A percentile compares a stretch with the other conserved stretches of the same genome.
Evolutionary conservation across 2,329 filamentous ascomycete species (phyloP).

Genomic region (Penicillium aurantiogriseum): DNA sequence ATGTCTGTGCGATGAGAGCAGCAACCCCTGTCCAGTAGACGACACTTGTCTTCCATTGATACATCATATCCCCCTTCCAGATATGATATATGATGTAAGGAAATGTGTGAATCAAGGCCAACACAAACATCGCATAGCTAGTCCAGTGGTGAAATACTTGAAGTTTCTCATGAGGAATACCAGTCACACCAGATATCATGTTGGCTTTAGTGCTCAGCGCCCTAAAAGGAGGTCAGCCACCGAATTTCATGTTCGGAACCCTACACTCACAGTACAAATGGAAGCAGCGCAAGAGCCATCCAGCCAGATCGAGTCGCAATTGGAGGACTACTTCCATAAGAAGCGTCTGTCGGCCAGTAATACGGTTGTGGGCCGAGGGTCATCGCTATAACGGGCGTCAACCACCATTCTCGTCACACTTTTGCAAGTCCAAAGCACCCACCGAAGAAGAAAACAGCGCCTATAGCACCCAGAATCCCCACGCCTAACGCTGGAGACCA

Average conservation of each 20-base stretch:
- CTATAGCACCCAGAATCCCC: conserved; percentile 41
- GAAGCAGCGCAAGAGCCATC: conserved; percentile 53
- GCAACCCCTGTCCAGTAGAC: conserved; percentile 58
- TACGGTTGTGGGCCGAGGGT: conserved; percentile 53
- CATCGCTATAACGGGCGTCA: conserved; percentile 37
- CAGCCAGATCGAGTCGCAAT: conserved; percentile 54
- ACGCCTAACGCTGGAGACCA: conserved; percentile 49
- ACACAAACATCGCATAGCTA: conserved; percentile 56
- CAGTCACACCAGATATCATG: conserved; percentile 54
- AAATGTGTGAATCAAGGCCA: conserved; percentile 59
- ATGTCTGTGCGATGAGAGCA: conserved; percentile 54
- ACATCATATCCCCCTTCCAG: conserved; percentile 49
- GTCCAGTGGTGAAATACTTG: conserved; percentile 56
- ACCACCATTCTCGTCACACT: background rate
- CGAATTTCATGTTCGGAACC: background rate
- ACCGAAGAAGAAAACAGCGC: conserved; percentile 49
- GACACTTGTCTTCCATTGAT: conserved; percentile 46
- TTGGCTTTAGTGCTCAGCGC: conserved; percentile 56
- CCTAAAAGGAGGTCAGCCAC: conserved; percentile 25
- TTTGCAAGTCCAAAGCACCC: conserved; percentile 18
- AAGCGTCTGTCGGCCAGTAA: conserved; percentile 54
- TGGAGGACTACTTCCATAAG: conserved; percentile 53
- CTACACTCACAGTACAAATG: conserved; percentile 48
- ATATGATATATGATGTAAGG: conserved; percentile 58
- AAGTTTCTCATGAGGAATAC: conserved; percentile 57